A percentile compares a stretch with the other conserved stretches of the same genome.
phyloP scores from a whole-genome alignment of 1,284 basidiomycete genomes.

The Ceratobasidium sp. region DNA sequence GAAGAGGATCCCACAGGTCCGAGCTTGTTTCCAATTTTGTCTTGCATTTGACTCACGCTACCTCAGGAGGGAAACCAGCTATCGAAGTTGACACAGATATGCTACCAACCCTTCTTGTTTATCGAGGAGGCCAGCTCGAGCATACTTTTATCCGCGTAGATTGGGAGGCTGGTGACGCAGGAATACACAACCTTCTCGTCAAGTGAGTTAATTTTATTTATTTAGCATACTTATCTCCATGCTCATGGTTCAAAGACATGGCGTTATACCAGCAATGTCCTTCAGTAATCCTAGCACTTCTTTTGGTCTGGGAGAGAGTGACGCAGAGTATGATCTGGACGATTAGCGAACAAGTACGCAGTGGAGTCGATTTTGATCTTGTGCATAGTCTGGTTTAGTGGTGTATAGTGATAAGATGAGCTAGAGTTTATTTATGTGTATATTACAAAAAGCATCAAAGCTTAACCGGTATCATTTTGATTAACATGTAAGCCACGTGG shows the following conservation, averaged over 20 bases:
- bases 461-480: neutral
- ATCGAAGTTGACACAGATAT: slow-evolving; percentile 77
- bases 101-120: slow-evolving; percentile 82
- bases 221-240: neutral
- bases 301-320: slow-evolving; percentile 13
- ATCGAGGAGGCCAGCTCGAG: slow-evolving; percentile 80
- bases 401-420: neutral
- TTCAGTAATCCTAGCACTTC: slow-evolving; percentile 11
- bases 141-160: slow-evolving; percentile 86
- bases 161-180: slow-evolving; percentile 74
- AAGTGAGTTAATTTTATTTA: slow-evolving; percentile 54
- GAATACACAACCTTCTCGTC: slow-evolving; percentile 70
- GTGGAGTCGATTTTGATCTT: neutral
- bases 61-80: slow-evolving; percentile 50
- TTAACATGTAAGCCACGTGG: neutral
- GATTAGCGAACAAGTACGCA: neutral
- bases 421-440: neutral
- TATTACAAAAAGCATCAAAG: neutral
- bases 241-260: slow-evolving; percentile 10
- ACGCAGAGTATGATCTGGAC: slow-evolving; percentile 26
- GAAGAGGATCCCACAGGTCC: neutral
- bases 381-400: neutral
- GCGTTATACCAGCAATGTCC: slow-evolving; percentile 32
- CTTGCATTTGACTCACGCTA: neutral
- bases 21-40: neutral